Percentiles rank a stretch among this genome's conserved stretches.
Evolutionary conservation across 257 asterid species (phyloP).

Genomic region (Datura wrightii): DNA sequence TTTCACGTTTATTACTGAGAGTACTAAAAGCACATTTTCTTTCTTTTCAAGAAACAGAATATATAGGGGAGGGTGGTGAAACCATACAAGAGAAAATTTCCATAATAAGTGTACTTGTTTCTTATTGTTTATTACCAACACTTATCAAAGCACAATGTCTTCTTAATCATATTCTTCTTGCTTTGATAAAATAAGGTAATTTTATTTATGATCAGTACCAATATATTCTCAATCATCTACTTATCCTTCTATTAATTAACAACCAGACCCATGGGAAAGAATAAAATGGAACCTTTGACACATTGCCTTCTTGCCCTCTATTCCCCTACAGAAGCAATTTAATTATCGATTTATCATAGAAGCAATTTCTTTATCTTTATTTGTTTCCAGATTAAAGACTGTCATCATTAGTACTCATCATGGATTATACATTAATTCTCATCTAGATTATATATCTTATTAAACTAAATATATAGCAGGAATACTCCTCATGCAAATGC

Average conservation of each 20-base stretch:
- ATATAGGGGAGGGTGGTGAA: neutral
- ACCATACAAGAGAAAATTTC: neutral
- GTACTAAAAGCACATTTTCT: neutral
- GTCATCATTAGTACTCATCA: neutral
- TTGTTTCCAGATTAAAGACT: neutral
- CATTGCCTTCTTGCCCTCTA: neutral
- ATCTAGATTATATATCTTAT: neutral
- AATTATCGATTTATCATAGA: too few species aligned
- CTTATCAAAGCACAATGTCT: neutral
- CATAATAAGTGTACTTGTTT: neutral
- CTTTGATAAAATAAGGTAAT: neutral
- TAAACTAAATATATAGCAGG: neutral
- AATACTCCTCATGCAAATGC: neutral
- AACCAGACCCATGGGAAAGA: neutral
- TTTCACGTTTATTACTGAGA: neutral
- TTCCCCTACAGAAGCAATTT: neutral
- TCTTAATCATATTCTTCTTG: neutral
- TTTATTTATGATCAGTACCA: neutral
- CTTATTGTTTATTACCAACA: neutral
- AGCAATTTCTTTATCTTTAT: slow-evolving; percentile 1
- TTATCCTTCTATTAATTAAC: neutral
- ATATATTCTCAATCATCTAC: neutral
- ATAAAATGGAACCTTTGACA: neutral
- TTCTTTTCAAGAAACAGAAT: neutral
- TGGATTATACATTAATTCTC: neutral